Evolutionary conservation across 2,329 filamentous ascomycete species (phyloP), one percentile per base, ranked within the genome.

Genomic region (Paecilomyces variotii): DNA sequence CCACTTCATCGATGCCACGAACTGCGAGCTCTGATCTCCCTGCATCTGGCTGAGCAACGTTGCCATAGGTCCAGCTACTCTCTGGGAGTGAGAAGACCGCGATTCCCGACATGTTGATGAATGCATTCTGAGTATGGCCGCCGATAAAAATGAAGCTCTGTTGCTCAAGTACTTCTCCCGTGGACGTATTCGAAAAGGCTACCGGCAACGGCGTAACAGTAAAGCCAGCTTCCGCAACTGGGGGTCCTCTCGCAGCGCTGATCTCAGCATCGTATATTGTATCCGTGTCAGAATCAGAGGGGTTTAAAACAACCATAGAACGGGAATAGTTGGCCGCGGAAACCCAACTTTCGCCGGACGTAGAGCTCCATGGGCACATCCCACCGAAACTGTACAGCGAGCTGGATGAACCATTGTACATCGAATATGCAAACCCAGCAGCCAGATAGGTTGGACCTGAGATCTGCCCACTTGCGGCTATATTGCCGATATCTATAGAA

Each of bases 91-190:
- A 92, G 80, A 92, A 96, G 1, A 97, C 78, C 0, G 91, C 93
- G 1, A 93, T 84, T 51, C 91, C 90, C 58, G 90, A 95, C 88
- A 96, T 97, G 72, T 97, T 96, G 76, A 97, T 87, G 70, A 96
- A 97, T 0, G 91, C 92, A 14, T 79, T 74, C 64, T 85, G 80
- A 0, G 91, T 96, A 70, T 97, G 91, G 0, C 93, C 93, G 49
- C 92, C 93, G 14, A 97, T 77, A 25, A 97, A 76, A 11, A 96
- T 84, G 64, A 90, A 93, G 65, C 87, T 87, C 62, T 88, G 86
- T 69, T 92, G 85, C 68, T 91, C 88, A 3, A 85, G 87, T 49
- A 87, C 78, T 2, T 80, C 79, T 2, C 84, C 86, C 14, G 74
- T 76, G 6, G 84, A 86, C 3, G 81, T 81, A 68, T 89, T 88